phyloP scores from a whole-genome alignment of 768 basidiomycete genomes.

The Pleurotus sapidus region DNA sequence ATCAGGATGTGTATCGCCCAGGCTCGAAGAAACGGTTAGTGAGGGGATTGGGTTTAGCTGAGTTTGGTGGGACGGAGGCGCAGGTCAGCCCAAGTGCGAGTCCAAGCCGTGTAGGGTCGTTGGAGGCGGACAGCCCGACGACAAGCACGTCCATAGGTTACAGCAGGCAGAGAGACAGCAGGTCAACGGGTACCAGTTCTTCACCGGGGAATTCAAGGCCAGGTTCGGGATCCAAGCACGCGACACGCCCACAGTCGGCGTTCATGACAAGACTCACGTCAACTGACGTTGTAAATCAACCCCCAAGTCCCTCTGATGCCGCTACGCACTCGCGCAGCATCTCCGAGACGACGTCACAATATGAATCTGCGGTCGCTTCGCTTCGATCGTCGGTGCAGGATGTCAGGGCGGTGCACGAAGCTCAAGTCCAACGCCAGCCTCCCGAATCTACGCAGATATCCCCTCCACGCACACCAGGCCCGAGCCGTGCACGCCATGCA shows the following conservation, averaged over 20 bases:
- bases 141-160: background rate
- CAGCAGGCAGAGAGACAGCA: slow-evolving; percentile 2
- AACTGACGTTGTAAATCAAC: background rate
- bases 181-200: background rate
- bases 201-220: background rate
- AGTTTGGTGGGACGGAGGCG: background rate
- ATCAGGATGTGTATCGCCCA: background rate
- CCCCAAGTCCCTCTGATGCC: slow-evolving; percentile 2
- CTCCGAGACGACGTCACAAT: background rate
- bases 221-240: background rate
- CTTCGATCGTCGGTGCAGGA: background rate
- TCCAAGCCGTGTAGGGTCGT: too few species aligned
- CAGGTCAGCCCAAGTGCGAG: too few species aligned
- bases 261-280: background rate
- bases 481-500: background rate
- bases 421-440: background rate
- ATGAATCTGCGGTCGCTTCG: background rate
- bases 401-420: background rate
- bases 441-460: background rate
- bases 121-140: background rate
- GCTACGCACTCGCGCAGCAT: slow-evolving; percentile 1
- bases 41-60: background rate
- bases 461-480: background rate
- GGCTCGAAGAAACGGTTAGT: background rate
- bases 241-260: slow-evolving; percentile 3